Evolutionary conservation across 192 early-diverging fungal species (phyloP).

Genomic region (Thamnidium elegans): DNA sequence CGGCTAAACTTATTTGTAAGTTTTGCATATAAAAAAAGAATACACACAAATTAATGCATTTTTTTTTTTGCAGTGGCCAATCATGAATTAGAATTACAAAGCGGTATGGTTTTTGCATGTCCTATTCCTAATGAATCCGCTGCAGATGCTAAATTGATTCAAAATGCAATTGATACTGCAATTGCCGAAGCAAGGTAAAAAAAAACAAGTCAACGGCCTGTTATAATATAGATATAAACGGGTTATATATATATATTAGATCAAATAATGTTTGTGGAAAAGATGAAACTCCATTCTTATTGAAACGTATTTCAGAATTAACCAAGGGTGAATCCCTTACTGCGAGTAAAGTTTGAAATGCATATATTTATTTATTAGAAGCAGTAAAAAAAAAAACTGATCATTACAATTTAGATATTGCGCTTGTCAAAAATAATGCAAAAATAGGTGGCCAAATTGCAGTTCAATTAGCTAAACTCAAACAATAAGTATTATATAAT

Average conservation of each 20-base stretch:
- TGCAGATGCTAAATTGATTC: constrained; percentile 56
- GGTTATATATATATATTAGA: constrained; percentile 29
- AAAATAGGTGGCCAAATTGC: constrained; percentile 79
- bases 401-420: constrained; percentile 64
- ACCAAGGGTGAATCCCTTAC: constrained; percentile 79
- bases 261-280: constrained; percentile 71
- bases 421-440: constrained; percentile 91
- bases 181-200: constrained; percentile 65
- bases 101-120: constrained; percentile 84
- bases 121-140: constrained; percentile 79
- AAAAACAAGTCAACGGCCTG: too few species aligned
- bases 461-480: constrained; percentile 37
- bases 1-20: constrained; percentile 41
- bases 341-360: constrained; percentile 57
- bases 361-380: background rate
- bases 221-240: background rate
- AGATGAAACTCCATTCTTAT: constrained; percentile 89
- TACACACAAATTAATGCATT: background rate
- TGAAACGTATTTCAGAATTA: constrained; percentile 80
- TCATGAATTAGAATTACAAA: constrained; percentile 59
- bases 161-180: constrained; percentile 69
- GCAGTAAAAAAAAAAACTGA: constrained; percentile 20
- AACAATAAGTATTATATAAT: background rate
- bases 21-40: background rate
- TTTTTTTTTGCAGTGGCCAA: constrained; percentile 53